A percentile compares a stretch with the other conserved stretches of the same genome.
phyloP scores from a whole-genome alignment of 768 basidiomycete genomes.

The Roridomyces roridus region DNA sequence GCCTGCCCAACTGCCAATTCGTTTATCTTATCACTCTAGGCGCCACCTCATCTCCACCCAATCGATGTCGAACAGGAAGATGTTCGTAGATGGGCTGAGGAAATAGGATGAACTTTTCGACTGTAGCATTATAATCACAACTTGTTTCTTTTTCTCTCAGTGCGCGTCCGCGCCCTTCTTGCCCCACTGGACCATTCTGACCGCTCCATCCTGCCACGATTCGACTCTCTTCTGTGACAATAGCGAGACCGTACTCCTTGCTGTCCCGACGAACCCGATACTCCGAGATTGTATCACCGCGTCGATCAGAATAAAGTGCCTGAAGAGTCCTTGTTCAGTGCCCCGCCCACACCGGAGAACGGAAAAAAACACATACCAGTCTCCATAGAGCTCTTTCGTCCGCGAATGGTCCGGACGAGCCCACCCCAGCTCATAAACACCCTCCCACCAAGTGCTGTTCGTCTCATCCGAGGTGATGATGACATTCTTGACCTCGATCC shows the following conservation, averaged over 20 bases:
- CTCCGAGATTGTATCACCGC: constrained; percentile 56
- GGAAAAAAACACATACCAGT: constrained; percentile 32
- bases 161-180: constrained; percentile 47
- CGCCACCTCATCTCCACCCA: neutral
- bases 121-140: neutral
- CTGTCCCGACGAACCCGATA: constrained; percentile 56
- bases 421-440: constrained; percentile 39
- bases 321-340: constrained; percentile 21
- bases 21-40: neutral
- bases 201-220: constrained; percentile 53
- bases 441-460: constrained; percentile 41
- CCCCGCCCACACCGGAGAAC: neutral
- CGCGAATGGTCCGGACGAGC: constrained; percentile 34
- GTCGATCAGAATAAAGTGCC: constrained; percentile 57
- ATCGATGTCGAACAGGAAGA: constrained; percentile 18
- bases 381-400: constrained; percentile 36
- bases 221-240: constrained; percentile 50
- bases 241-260: constrained; percentile 54
- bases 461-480: constrained; percentile 50
- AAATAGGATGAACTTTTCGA: constrained; percentile 22
- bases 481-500: constrained; percentile 34
- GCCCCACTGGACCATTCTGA: constrained; percentile 47
- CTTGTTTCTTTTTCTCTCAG: constrained; percentile 14
- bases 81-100: constrained; percentile 35
- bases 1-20: too few relatives aligned